Conservation (phyloP, 352 stramenopile genomes). For the Thraustotheca clavata region DNA sequence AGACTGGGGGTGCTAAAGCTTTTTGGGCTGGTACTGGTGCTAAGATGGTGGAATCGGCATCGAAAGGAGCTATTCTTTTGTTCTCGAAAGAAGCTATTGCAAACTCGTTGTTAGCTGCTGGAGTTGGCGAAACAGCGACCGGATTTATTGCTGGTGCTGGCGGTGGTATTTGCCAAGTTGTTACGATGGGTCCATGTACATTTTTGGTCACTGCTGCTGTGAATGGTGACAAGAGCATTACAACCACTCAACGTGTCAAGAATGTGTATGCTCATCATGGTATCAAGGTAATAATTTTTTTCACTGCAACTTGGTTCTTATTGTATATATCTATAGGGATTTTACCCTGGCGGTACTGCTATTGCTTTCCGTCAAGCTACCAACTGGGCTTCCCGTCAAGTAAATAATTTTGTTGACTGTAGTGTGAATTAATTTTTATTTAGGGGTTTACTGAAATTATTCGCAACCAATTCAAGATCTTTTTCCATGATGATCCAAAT, state of each 20-base stretch:
- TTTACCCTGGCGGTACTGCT: constrained; percentile 85
- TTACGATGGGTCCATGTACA: constrained; percentile 87
- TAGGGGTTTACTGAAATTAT: constrained; percentile 87
- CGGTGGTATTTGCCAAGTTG: constrained; percentile 80
- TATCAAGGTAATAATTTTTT: constrained; percentile 37
- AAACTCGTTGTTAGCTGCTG: constrained; percentile 64
- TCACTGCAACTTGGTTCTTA: not conserved
- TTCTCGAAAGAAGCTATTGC: constrained; percentile 85
- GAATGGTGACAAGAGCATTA: constrained; percentile 84
- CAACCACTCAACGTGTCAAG: constrained; percentile 67
- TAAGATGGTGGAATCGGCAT: constrained; percentile 88
- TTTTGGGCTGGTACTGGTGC: constrained; percentile 85
- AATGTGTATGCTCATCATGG: constrained; percentile 80
- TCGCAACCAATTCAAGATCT: constrained; percentile 71
- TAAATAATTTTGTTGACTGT: no score
- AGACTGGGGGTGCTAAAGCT: constrained; percentile 62
- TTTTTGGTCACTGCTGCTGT: constrained; percentile 87
- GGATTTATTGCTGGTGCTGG: constrained; percentile 77
- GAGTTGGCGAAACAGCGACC: constrained; percentile 51
- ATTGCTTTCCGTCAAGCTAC: constrained; percentile 88
- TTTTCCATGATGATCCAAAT: constrained; percentile 72
- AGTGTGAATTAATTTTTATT: no score
- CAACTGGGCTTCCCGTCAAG: constrained; percentile 84
- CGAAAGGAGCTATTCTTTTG: constrained; percentile 85
- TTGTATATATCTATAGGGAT: constrained; percentile 35